Evolutionary conservation across 2,329 filamentous ascomycete species (phyloP).

Genomic region (Aspergillus viridinutans): DNA sequence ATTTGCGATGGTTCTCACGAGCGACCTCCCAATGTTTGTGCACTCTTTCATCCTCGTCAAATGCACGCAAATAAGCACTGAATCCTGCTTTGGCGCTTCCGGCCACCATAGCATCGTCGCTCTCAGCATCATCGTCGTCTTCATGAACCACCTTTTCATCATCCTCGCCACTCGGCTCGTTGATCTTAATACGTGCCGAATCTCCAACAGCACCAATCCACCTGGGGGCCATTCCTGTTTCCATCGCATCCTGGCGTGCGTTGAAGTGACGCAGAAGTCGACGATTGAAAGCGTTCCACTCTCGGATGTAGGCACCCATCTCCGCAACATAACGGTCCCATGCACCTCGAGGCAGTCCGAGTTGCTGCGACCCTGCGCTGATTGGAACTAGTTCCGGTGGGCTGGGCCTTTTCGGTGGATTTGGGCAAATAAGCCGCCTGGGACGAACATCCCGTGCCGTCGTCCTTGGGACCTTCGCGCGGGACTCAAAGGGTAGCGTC

Average conservation of each 20-base stretch:
- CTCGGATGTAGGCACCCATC: conserved; percentile 53
- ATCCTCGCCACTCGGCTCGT: conserved; percentile 18
- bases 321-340: conserved; percentile 51
- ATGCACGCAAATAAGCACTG: conserved; percentile 41
- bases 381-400: conserved; percentile 23
- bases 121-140: conserved; percentile 17
- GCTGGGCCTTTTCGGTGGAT: conserved; percentile 49
- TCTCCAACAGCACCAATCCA: conserved; percentile 55
- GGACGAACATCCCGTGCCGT: conserved; percentile 35
- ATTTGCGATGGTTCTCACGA: conserved; percentile 42
- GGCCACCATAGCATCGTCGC: conserved; percentile 28
- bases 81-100: conserved; percentile 38
- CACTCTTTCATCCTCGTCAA: conserved; percentile 44
- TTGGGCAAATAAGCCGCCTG: conserved; percentile 45
- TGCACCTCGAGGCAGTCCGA: conserved; percentile 41
- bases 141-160: conserved; percentile 15
- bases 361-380: conserved; percentile 27
- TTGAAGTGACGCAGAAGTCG: conserved; percentile 55
- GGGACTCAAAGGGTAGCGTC: conserved; percentile 57
- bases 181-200: conserved; percentile 29
- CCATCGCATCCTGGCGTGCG: conserved; percentile 46
- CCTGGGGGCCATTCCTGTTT: conserved; percentile 40
- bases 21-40: conserved; percentile 48
- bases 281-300: conserved; percentile 54
- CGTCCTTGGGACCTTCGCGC: conserved; percentile 42